Percentiles rank a stretch among this genome's conserved stretches.
Conservation (phyloP, 225 moss, liverwort and hornwort genomes). For the Polytrichum formosum region DNA sequence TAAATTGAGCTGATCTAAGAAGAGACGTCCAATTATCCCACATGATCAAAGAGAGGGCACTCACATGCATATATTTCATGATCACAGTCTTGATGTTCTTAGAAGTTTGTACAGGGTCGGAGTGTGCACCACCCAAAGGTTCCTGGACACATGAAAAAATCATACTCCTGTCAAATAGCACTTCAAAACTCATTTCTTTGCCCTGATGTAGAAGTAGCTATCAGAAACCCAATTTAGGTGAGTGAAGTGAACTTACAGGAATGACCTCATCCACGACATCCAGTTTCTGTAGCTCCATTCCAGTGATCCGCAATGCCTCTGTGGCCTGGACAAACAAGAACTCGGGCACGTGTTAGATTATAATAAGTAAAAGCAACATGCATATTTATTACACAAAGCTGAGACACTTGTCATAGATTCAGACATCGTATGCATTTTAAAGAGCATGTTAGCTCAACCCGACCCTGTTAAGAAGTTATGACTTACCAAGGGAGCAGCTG, state of each 20-base stretch:
- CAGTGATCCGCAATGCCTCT: slow-evolving; percentile 91
- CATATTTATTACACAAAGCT: too few relatives aligned
- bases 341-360: background rate
- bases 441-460: too few relatives aligned
- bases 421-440: too few relatives aligned
- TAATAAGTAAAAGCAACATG: too few relatives aligned
- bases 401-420: too few relatives aligned
- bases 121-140: slow-evolving; percentile 92
- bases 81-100: slow-evolving; percentile 75
- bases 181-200: too few relatives aligned
- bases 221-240: too few relatives aligned
- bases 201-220: too few relatives aligned
- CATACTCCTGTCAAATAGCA: too few relatives aligned
- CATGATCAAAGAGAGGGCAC: slow-evolving; percentile 4
- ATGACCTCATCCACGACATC: slow-evolving; percentile 93
- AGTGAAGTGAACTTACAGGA: slow-evolving; percentile 47
- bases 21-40: too few relatives aligned
- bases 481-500: slow-evolving; percentile 80
- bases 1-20: too few relatives aligned
- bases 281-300: slow-evolving; percentile 69
- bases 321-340: slow-evolving; percentile 59
- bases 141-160: slow-evolving; percentile 40
- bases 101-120: slow-evolving; percentile 82
- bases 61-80: slow-evolving; percentile 82
- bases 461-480: background rate